Base-by-base conservation (phyloP, 768 basidiomycete genomes). In the Sistotremastrum suecicum region DNA sequence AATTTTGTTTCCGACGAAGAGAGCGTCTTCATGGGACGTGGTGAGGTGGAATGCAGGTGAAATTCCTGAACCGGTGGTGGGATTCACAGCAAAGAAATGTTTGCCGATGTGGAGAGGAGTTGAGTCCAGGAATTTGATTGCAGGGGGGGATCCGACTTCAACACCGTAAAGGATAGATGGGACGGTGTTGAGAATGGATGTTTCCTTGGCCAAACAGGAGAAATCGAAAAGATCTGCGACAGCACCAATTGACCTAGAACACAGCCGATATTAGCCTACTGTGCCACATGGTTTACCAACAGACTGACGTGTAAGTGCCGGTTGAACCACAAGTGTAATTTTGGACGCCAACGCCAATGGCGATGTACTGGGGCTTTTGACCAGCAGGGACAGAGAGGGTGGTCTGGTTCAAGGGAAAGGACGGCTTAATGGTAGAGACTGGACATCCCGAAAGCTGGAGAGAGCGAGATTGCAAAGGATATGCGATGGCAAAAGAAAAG, bases 81-180 rank as follows among this genome's bases (percentile, higher is more conserved):
- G 39, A 35, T 47, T 47, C n/a, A 10, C 39, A 28, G 55, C 53
- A 45, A 62, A 62, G 53, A 55, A 63, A 6, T 62, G 54, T 42
- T 60, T 56, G 10, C 37, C 37, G 7, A 44, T 31, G 48, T 46
- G 28, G 29, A 20, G 46, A 3, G 34, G 48, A 30, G 36, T 47
- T 29, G 5, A 42, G 7, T 34, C 34, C 29, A 36, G 50, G 40
- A 5, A 47, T 8, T 5, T 12, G 40, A 28, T 38, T 37, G 28
- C 20, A 47, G 9, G 29, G 39, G 30, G 30, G 39, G 31, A 34
- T 11, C 34, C n/a, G 39, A n/a, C 12, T 30, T 11, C 11, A 29
- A 35, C 39, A 20, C 34, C 20, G 36, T 42, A 35, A 44, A 51
- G 41, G 5, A 30, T n/a, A 40, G 42, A 20, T 20, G 20, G 28